A percentile compares a stretch with the other conserved stretches of the same genome.
Evolutionary conservation across 2,329 filamentous ascomycete genomes (phyloP).

Genomic region (Bertia moriformis): DNA sequence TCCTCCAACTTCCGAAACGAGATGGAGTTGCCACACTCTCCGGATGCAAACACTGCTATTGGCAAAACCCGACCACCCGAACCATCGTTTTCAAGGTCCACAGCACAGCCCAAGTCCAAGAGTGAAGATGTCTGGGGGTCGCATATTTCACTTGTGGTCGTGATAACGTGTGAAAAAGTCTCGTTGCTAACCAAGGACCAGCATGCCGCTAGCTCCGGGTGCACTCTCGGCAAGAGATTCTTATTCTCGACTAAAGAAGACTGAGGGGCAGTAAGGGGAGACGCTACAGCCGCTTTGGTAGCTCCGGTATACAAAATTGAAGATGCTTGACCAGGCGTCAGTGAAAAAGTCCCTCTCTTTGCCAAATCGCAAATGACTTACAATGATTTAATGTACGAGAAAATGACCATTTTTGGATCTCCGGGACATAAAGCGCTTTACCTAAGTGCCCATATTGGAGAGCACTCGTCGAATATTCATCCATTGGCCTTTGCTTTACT

Average conservation of each 20-base stretch:
- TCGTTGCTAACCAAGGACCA: slow-evolving; percentile 14
- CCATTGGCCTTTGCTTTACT: slow-evolving; percentile 33
- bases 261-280: slow-evolving; percentile 7
- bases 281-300: neutral
- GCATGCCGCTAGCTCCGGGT: slow-evolving; percentile 18
- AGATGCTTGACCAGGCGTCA: neutral
- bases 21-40: slow-evolving; percentile 28
- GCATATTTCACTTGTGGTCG: slow-evolving; percentile 11
- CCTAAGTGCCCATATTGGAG: slow-evolving; percentile 44
- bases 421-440: slow-evolving; percentile 28
- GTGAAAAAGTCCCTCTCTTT: neutral
- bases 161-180: slow-evolving; percentile 14
- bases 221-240: slow-evolving; percentile 10
- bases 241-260: slow-evolving; percentile 13
- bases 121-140: slow-evolving; percentile 20
- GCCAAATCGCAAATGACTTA: neutral
- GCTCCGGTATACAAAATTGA: neutral
- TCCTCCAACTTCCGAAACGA: slow-evolving; percentile 21
- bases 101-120: slow-evolving; percentile 31
- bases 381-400: slow-evolving; percentile 15
- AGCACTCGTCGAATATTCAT: slow-evolving; percentile 30
- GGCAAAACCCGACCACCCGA: slow-evolving; percentile 10
- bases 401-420: slow-evolving; percentile 31
- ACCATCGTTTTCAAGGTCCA: slow-evolving; percentile 15
- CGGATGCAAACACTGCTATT: slow-evolving; percentile 20